A percentile compares a stretch with the other conserved stretches of the same genome.
These are phyloP conservation scores for Chlorella sp. DNA, from an alignment of 139 green algal genomes.

Conservation along the genomic window DNA sequence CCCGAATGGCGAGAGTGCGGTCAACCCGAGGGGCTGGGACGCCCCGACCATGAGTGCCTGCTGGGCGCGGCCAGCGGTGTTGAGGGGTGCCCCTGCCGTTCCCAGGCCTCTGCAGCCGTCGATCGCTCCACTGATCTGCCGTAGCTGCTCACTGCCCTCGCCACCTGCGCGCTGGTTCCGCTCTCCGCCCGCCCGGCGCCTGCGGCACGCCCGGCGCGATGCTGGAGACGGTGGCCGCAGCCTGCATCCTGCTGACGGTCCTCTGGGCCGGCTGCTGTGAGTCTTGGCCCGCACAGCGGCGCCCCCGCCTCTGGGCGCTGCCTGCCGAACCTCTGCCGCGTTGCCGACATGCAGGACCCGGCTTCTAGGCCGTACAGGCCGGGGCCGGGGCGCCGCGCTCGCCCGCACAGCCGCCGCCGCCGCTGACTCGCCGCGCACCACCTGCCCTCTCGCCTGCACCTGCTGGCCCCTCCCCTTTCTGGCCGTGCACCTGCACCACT, in stretches of 20 bases:
- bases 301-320: neutral
- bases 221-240: slow-evolving; percentile 18
- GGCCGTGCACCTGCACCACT: too few relatives aligned
- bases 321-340: neutral
- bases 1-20: too few relatives aligned
- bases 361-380: neutral
- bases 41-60: too few relatives aligned
- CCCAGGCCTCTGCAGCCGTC: too few relatives aligned
- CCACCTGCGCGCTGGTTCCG: too few relatives aligned
- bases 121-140: too few relatives aligned
- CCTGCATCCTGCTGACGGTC: slow-evolving; percentile 6
- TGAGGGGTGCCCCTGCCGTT: too few relatives aligned
- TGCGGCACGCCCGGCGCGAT: neutral
- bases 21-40: too few relatives aligned
- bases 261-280: slow-evolving; percentile 24
- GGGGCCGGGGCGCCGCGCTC: neutral
- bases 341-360: neutral
- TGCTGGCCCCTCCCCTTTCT: neutral
- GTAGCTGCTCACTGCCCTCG: too few relatives aligned
- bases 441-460: neutral
- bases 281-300: neutral
- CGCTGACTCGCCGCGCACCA: neutral
- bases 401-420: too few relatives aligned
- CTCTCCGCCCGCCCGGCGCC: too few relatives aligned
- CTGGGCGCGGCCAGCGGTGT: too few relatives aligned